A percentile compares a stretch with the other conserved stretches of the same genome.
Conservation (phyloP, 257 asterid species). For the Fraxinus anomala region DNA sequence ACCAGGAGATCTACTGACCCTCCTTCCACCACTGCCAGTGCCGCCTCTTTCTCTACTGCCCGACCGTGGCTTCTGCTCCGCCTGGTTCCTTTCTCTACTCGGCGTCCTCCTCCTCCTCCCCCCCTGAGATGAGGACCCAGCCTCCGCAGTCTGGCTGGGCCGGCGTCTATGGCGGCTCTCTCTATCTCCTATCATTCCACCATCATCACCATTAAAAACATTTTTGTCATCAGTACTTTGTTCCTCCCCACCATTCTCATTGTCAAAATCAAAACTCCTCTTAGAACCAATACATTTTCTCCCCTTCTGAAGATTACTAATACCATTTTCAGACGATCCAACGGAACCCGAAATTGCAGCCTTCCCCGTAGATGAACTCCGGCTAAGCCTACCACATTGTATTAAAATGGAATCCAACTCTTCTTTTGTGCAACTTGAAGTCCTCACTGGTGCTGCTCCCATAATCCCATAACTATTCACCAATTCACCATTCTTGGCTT, state of each 20-base stretch:
- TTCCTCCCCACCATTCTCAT: constrained; percentile 43
- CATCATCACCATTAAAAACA: constrained; percentile 40
- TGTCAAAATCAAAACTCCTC: constrained; percentile 90
- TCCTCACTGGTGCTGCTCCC: constrained; percentile 63
- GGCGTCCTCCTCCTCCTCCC: constrained; percentile 92
- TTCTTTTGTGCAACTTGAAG: constrained; percentile 91
- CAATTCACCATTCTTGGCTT: constrained; percentile 26
- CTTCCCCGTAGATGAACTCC: constrained; percentile 84
- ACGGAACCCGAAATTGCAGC: constrained; percentile 33
- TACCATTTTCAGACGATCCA: constrained; percentile 43
- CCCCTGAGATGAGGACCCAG: constrained; percentile 51
- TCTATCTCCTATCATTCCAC: constrained; percentile 53
- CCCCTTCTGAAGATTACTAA: constrained; percentile 27
- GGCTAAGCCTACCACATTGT: constrained; percentile 94
- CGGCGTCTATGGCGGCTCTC: constrained; percentile 65
- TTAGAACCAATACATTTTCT: constrained; percentile 89
- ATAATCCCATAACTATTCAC: constrained; percentile 28
- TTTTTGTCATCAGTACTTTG: constrained; percentile 21
- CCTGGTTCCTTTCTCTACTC: constrained; percentile 77
- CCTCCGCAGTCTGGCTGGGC: constrained; percentile 47
- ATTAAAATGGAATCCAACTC: constrained; percentile 93
- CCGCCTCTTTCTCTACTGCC: constrained; percentile 68
- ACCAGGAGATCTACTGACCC: constrained; percentile 94
- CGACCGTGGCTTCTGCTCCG: constrained; percentile 49
- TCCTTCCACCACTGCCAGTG: constrained; percentile 57